These are phyloP conservation scores for Athelia sp. DNA, from an alignment of 1,284 basidiomycete genomes.

Conservation along the genomic window DNA sequence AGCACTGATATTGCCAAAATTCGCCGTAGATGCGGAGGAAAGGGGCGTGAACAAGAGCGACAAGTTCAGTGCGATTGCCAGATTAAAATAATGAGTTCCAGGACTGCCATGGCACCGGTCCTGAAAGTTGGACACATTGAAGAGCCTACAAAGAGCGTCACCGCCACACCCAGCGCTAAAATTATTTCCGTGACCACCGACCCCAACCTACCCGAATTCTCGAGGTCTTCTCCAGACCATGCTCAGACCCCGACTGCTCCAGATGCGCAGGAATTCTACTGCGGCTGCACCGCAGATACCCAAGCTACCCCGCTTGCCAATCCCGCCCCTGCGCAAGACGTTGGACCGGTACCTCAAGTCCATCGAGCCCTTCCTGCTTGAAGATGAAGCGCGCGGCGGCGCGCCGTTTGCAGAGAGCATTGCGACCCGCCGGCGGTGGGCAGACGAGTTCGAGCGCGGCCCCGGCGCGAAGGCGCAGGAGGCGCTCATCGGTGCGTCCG, in stretches of 20 bases:
- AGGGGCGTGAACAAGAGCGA: too few relatives aligned
- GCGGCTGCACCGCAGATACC: constrained; percentile 33
- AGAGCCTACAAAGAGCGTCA: too few relatives aligned
- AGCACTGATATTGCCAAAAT: too few relatives aligned
- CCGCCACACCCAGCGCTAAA: too few relatives aligned
- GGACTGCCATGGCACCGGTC: too few relatives aligned
- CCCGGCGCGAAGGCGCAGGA: constrained; percentile 75
- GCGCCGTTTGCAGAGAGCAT: constrained; percentile 87
- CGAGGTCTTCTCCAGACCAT: constrained; percentile 61
- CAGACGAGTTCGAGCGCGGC: constrained; percentile 70
- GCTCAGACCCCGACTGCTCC: constrained; percentile 43
- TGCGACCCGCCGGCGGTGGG: constrained; percentile 70
- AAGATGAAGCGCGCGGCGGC: constrained; percentile 74
- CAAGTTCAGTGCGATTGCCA: too few relatives aligned
- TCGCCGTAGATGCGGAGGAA: too few relatives aligned
- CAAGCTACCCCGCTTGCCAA: constrained; percentile 48
- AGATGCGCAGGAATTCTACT: constrained; percentile 95
- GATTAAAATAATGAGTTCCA: too few relatives aligned
- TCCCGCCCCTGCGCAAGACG: constrained; percentile 77
- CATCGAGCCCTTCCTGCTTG: constrained; percentile 74
- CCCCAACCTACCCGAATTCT: constrained; percentile 50
- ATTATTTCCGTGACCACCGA: constrained; percentile 22
- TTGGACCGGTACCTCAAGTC: constrained; percentile 79
- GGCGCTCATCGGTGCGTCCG: constrained; percentile 66
- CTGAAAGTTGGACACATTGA: too few relatives aligned